These are phyloP conservation scores for Hyaloscypha bicolor DNA, from an alignment of 495 filamentous ascomycete genomes.

Conservation along the genomic window DNA sequence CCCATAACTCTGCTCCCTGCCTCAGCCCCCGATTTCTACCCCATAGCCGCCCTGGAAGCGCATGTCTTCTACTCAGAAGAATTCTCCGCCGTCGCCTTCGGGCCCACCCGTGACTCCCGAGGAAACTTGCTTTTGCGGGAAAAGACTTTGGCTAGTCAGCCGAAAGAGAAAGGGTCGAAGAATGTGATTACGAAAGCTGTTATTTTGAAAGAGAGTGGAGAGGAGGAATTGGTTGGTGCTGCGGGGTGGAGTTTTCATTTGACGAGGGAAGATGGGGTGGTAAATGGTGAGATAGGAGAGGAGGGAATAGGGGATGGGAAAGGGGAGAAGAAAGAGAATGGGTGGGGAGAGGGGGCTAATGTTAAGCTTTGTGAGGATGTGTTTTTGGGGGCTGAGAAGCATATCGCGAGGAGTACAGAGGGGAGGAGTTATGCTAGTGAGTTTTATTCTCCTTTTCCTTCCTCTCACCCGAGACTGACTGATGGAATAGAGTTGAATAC, in stretches of 20 bases:
- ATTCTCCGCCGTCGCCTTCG: slow-evolving; percentile 26
- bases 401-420: slow-evolving; percentile 16
- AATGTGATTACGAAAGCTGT: slow-evolving; percentile 24
- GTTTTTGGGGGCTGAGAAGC: slow-evolving; percentile 22
- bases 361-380: slow-evolving; percentile 27
- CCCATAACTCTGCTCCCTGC: slow-evolving; percentile 10
- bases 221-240: slow-evolving; percentile 28
- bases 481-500: slow-evolving; percentile 16
- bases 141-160: neutral
- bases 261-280: slow-evolving; percentile 30
- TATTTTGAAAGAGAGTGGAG: neutral
- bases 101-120: slow-evolving; percentile 10
- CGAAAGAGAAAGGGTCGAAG: slow-evolving; percentile 3
- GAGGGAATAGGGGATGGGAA: slow-evolving; percentile 12
- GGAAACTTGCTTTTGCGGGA: slow-evolving; percentile 9
- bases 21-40: slow-evolving; percentile 12
- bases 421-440: slow-evolving; percentile 29
- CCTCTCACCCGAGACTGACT: neutral
- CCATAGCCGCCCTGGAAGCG: slow-evolving; percentile 21
- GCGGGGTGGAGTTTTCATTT: slow-evolving; percentile 19
- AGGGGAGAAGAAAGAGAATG: slow-evolving; percentile 6
- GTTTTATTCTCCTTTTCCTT: slow-evolving; percentile 14
- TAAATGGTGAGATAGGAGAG: slow-evolving; percentile 11
- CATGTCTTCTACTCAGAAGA: slow-evolving; percentile 19
- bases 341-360: slow-evolving; percentile 18